phyloP scores from a whole-genome alignment of 306 rosid genomes.

The Lathyrus aphaca region DNA sequence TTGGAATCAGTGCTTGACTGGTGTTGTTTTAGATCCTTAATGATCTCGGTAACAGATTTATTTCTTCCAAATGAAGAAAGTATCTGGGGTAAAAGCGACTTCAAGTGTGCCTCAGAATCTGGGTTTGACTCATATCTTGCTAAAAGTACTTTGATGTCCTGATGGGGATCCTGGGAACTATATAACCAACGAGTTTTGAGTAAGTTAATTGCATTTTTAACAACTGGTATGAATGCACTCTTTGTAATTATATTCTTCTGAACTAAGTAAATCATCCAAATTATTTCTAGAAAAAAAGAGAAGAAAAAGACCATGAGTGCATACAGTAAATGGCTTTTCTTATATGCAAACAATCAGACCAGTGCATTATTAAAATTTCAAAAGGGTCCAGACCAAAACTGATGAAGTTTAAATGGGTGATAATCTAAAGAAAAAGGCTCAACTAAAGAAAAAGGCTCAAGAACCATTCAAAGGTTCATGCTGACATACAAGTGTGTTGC shows the following conservation, averaged over 20 bases:
- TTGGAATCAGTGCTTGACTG: conserved; percentile 67
- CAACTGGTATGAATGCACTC: conserved; percentile 12
- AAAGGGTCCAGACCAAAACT: conserved; percentile 12
- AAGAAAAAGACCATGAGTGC: conserved; percentile 5
- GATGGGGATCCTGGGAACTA: conserved; percentile 87
- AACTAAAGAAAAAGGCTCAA: too few relatives aligned
- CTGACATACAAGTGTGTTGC: conserved; percentile 72
- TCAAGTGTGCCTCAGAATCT: conserved; percentile 70
- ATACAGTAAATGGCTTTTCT: conserved; percentile 25
- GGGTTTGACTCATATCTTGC: conserved; percentile 74
- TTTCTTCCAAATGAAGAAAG: conserved; percentile 63
- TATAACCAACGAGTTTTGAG: conserved; percentile 38
- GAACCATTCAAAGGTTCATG: conserved; percentile 21
- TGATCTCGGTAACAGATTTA: conserved; percentile 69
- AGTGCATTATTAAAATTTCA: conserved; percentile 13
- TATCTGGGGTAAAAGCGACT: conserved; percentile 76
- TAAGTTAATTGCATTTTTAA: conserved; percentile 29
- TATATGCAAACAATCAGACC: background rate
- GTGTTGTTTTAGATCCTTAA: conserved; percentile 69
- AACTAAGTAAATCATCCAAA: conserved; percentile 13
- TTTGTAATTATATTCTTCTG: conserved; percentile 11
- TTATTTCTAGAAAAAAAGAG: conserved; percentile 21
- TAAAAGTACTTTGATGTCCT: conserved; percentile 69
- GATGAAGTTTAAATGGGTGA: conserved; percentile 22
- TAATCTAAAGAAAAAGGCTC: conserved; percentile 17